phyloP scores from a whole-genome alignment of 2,329 filamentous ascomycete species.

The Botrytis elliptica region DNA sequence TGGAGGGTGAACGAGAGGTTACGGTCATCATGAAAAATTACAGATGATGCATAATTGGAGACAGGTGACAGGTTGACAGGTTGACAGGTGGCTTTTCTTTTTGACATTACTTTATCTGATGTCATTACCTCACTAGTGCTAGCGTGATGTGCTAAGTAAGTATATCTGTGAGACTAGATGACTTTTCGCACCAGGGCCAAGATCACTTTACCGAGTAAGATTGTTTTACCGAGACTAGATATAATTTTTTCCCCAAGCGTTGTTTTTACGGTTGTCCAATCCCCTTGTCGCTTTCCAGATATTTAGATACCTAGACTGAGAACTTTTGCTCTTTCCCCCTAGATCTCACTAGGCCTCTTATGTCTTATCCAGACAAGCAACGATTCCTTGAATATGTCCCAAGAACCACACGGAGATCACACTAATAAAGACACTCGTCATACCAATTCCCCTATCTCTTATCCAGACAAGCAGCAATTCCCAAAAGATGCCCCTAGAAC shows the following conservation, averaged over 20 bases:
- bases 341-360: not conserved
- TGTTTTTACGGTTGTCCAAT: not conserved
- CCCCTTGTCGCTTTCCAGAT: not conserved
- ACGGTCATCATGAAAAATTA: not conserved
- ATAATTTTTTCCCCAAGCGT: not conserved
- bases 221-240: not conserved
- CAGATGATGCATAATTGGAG: not conserved
- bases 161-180: not conserved
- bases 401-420: no score
- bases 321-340: not conserved
- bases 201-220: not conserved
- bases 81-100: not conserved
- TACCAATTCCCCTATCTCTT: no score
- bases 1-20: not conserved
- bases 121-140: not conserved
- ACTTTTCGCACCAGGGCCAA: not conserved
- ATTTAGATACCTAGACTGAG: no score
- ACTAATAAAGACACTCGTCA: no score
- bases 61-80: not conserved
- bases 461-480: not conserved
- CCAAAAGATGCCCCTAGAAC: not conserved
- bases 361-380: not conserved
- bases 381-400: no score
- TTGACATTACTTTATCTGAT: not conserved
- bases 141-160: not conserved